Evolutionary conservation across 495 filamentous ascomycete genomes (phyloP), one percentile per base, ranked within the genome.

Genomic region (Neurospora sp.): DNA sequence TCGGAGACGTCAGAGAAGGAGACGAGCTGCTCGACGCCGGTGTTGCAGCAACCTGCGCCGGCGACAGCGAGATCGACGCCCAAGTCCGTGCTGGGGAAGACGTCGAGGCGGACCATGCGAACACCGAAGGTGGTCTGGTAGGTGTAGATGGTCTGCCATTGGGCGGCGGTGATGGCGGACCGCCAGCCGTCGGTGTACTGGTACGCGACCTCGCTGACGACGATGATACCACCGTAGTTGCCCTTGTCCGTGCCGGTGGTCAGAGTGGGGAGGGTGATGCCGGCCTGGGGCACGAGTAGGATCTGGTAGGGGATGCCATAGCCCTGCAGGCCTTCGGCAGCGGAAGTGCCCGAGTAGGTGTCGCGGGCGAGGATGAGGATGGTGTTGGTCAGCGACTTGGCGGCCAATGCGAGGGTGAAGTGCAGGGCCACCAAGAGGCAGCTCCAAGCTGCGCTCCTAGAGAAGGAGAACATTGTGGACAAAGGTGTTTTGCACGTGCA

Each of bases 301-400:
- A 84, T 82, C 72, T 87, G 83, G 76, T 84, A 90, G 5, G 89
- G 88, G 75, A 90, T 90, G 71, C 88, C 89, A 74, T 90, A 90
- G 72, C 81, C 88, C 77, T 89, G 88, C 38, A 91, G 85, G 27
- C 87, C 87, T 38, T 84, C 85, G 40, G 80, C 83, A n/a, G 85
- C 87, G 27, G 83, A 82, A 9, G 72, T 74, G 8, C 86, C 87
- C 2, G 86, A 81, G 4, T 82, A 78, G 70, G 79, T 69, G 76
- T 90, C 87, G 70, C 82, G 83, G 23, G 89, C 88, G 74, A 91
- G 85, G n/a, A 91, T 80, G 69, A 91, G 82, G 70, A 90, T 85
- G 66, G 87, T 89, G 77, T 81, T 75, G 38, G 75, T 76, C 44
- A 82, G 73, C 20, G 77, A 77, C 37, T 74, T 66, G 40, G 76